Evolutionary conservation across 192 early-diverging fungal species (phyloP).

Genomic region (Umbelopsis sp.): DNA sequence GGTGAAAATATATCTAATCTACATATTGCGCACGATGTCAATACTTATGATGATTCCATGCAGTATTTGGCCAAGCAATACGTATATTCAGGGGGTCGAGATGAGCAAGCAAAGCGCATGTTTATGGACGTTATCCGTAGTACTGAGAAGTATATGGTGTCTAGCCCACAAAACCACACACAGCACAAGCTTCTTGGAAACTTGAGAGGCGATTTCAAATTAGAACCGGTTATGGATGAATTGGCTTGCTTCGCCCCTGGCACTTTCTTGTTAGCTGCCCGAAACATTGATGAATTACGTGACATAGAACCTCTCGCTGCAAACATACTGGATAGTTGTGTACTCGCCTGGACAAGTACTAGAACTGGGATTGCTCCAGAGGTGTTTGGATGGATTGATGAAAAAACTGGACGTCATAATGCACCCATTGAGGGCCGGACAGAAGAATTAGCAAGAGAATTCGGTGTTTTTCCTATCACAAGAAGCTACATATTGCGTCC

Average conservation of each 20-base stretch:
- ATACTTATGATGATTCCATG: background rate
- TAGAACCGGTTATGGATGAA: slow-evolving; percentile 23
- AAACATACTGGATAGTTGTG: slow-evolving; percentile 50
- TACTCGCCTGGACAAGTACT: slow-evolving; percentile 46
- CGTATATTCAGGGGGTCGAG: slow-evolving; percentile 44
- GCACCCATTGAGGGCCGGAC: slow-evolving; percentile 10
- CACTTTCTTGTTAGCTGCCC: slow-evolving; percentile 48
- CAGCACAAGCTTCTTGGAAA: slow-evolving; percentile 20
- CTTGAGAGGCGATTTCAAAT: slow-evolving; percentile 6
- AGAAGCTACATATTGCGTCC: slow-evolving; percentile 50
- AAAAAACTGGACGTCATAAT: background rate
- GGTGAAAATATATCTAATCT: slow-evolving; percentile 37
- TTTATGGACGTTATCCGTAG: slow-evolving; percentile 31
- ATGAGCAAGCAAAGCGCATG: slow-evolving; percentile 36
- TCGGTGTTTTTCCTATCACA: slow-evolving; percentile 1
- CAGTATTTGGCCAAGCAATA: slow-evolving; percentile 63
- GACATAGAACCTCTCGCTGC: slow-evolving; percentile 40
- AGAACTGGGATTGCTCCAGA: slow-evolving; percentile 59
- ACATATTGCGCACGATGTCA: background rate
- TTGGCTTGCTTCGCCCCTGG: slow-evolving; percentile 59
- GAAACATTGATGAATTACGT: slow-evolving; percentile 41
- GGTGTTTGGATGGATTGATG: slow-evolving; percentile 35
- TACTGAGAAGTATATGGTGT: slow-evolving; percentile 30
- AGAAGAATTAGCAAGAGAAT: slow-evolving; percentile 21
- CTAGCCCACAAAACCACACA: slow-evolving; percentile 8